These are phyloP conservation scores for Phytopythium ostracodes DNA, from an alignment of 352 stramenopile species.

Conservation along the genomic window DNA sequence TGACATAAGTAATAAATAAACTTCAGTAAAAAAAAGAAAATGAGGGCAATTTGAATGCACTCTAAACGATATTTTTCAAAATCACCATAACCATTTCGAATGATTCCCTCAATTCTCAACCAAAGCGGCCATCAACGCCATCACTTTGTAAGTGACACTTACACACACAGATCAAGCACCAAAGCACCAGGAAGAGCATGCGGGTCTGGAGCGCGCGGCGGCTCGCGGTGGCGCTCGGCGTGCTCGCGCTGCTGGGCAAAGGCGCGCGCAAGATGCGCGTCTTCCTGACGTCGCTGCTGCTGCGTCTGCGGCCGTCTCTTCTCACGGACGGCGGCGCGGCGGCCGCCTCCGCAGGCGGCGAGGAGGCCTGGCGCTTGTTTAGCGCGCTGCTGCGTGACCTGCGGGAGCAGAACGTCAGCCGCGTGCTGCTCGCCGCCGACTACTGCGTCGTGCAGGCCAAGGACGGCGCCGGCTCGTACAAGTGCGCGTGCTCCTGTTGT, in stretches of 20 bases:
- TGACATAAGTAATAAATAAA: no score
- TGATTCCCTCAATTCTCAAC: no score
- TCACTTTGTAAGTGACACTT: no score
- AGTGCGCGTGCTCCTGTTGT: no score
- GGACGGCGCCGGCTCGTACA: constrained; percentile 41
- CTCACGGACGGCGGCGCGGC: constrained; percentile 3
- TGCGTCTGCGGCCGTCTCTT: constrained; percentile 22
- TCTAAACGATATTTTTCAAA: no score
- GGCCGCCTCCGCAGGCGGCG: constrained; percentile 12
- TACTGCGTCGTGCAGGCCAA: constrained; percentile 55
- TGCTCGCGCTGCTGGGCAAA: constrained; percentile 23
- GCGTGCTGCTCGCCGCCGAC: constrained; percentile 59
- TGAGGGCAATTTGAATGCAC: no score
- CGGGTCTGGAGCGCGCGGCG: constrained; percentile 28
- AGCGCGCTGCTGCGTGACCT: constrained; percentile 65
- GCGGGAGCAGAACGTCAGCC: constrained; percentile 34
- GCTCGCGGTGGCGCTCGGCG: constrained; percentile 27
- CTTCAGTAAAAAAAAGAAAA: no score
- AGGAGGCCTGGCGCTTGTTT: constrained; percentile 55
- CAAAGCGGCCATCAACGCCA: no score
- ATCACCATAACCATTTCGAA: no score
- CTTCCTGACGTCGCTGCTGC: constrained; percentile 38
- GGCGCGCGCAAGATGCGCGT: constrained; percentile 19
- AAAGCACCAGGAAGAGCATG: constrained; percentile 8
- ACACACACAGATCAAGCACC: no score